A percentile compares a stretch with the other conserved stretches of the same genome.
Evolutionary conservation across 768 basidiomycete genomes (phyloP).

Genomic region (Obba rivulosa): DNA sequence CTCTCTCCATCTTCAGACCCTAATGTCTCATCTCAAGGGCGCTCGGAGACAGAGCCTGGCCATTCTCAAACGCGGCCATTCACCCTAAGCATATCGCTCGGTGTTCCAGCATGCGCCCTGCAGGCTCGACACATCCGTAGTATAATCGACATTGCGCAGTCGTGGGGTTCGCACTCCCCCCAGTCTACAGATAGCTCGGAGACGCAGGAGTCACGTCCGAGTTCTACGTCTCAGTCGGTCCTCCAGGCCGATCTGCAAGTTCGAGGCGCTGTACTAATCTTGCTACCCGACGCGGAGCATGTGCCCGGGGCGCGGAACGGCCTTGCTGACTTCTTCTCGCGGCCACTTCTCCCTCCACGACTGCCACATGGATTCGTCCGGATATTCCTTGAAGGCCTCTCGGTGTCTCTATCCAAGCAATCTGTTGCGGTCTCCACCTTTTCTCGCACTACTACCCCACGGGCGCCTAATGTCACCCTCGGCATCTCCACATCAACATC

Average conservation of each 20-base stretch:
- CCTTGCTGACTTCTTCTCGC: slow-evolving; percentile 43
- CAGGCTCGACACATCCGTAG: slow-evolving; percentile 51
- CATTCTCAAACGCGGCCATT: background rate
- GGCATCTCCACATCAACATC: slow-evolving; percentile 2
- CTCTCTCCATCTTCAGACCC: background rate
- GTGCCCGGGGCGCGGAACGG: slow-evolving; percentile 9
- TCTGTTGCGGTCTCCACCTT: too few species aligned
- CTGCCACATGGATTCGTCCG: slow-evolving; percentile 49
- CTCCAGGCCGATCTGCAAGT: slow-evolving; percentile 5
- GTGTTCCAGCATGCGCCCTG: slow-evolving; percentile 50
- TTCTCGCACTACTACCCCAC: too few species aligned
- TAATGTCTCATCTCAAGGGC: background rate
- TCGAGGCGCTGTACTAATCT: slow-evolving; percentile 7
- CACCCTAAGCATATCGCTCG: slow-evolving; percentile 37
- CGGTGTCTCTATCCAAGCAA: slow-evolving; percentile 16
- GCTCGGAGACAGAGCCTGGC: background rate
- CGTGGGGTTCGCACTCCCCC: slow-evolving; percentile 16
- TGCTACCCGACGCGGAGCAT: background rate
- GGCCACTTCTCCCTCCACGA: slow-evolving; percentile 54
- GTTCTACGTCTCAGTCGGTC: background rate
- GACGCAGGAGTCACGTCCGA: background rate
- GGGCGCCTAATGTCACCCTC: too few species aligned
- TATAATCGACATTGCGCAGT: slow-evolving; percentile 32
- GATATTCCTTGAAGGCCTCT: slow-evolving; percentile 22
- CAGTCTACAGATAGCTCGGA: background rate